A percentile compares a stretch with the other conserved stretches of the same genome.
These are phyloP conservation scores for Xylariaceae sp. DNA, from an alignment of 2,329 filamentous ascomycete species.

Conservation along the genomic window DNA sequence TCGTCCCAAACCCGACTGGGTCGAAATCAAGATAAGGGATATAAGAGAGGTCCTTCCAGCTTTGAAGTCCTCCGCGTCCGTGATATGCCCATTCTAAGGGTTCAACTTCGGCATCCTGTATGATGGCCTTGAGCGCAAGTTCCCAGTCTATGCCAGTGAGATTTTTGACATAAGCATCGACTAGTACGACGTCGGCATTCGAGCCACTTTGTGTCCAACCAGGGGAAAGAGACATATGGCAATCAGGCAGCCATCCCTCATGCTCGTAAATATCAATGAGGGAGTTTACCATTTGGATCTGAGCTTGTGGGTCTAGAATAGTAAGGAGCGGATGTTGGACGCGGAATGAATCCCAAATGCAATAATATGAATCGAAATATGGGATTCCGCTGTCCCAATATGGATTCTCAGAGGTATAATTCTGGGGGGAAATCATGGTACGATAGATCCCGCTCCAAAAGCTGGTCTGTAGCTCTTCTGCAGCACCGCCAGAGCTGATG, in stretches of 20 bases:
- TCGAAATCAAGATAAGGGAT: constrained; percentile 68
- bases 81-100: constrained; percentile 66
- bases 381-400: constrained; percentile 63
- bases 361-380: constrained; percentile 62
- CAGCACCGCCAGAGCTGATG: constrained; percentile 51
- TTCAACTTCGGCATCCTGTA: constrained; percentile 65
- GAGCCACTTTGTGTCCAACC: constrained; percentile 70
- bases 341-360: constrained; percentile 67
- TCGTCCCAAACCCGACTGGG: constrained; percentile 58
- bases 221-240: constrained; percentile 57
- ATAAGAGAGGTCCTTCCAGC: constrained; percentile 67
- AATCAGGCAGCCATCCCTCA: constrained; percentile 69
- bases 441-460: constrained; percentile 68
- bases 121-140: constrained; percentile 63
- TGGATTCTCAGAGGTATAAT: constrained; percentile 68
- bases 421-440: constrained; percentile 65
- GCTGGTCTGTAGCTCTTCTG: constrained; percentile 53
- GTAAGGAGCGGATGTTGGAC: constrained; percentile 66
- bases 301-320: constrained; percentile 61
- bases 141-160: constrained; percentile 62
- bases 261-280: constrained; percentile 67
- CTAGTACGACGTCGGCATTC: constrained; percentile 66
- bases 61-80: constrained; percentile 65
- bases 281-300: constrained; percentile 64
- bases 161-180: constrained; percentile 65